Base-by-base conservation (phyloP, 805 yeast genomes). In the Candida takata region DNA sequence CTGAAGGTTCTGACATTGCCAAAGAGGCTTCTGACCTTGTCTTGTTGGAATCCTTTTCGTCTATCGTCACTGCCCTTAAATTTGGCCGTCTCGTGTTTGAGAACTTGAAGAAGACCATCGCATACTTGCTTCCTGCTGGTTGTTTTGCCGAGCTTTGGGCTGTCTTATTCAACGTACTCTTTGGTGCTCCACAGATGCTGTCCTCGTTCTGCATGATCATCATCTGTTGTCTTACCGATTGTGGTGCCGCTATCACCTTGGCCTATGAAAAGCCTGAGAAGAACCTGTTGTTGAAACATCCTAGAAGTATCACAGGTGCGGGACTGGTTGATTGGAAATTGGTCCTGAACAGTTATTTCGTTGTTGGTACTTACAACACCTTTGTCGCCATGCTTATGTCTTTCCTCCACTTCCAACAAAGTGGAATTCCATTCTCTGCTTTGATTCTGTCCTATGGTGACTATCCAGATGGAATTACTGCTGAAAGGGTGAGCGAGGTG, bases 51-150 rank as follows among this genome's bases (percentile, higher is more conserved):
- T 43, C 48, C 6, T 51, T 51, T 34, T 38, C 46, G 8, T 51
- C 57, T 4, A 50, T 67, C 20, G 50, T 65, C 24, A 64, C 61
- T 31, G 71, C 70, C 2, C 46, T 66, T 41, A 55, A 54, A 35
- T 64, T 56, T 40, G 72, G 73, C 14, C 56, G 70, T 40, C 53
- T 70, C 33, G 74, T 70, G 16, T 68, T 69, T 47, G 74, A 70
- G 43, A 70, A 70, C 42, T 52, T 70, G 48, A 63, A 56, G 42
- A 70, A 70, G 46, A 66, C 69, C 3, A 58, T 70, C 38, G 62
- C 61, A 6, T 69, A 71, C 47, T 52, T 71, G 37, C 51, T 71
- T 37, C 76, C 77, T n/a, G 77, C 75, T 27, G 77, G 77, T 20
- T 55, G 67, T 12, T 71, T 48, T 47, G 60, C 73, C 29, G 76